A percentile compares a stretch with the other conserved stretches of the same genome.
Evolutionary conservation across 805 yeast species (phyloP).

Genomic region (Myxozyma kluyveri): DNA sequence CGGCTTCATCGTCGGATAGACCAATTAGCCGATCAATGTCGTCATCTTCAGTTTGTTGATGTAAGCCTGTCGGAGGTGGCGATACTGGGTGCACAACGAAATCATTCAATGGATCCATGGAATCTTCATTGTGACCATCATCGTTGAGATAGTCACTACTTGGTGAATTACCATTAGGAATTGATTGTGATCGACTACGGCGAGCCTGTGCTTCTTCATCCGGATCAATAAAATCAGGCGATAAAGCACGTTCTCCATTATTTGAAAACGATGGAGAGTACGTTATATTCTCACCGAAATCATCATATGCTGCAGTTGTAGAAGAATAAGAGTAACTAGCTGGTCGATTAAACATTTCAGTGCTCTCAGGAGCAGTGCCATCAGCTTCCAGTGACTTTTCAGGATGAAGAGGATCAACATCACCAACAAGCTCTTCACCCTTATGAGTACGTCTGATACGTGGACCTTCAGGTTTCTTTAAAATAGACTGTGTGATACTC

Average conservation of each 20-base stretch:
- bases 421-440: slow-evolving; percentile 80
- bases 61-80: neutral
- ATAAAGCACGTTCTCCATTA: neutral
- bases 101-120: neutral
- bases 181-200: neutral
- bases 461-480: slow-evolving; percentile 59
- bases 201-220: no score
- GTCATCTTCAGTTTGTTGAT: slow-evolving; percentile 15
- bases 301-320: neutral
- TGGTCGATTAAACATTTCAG: neutral
- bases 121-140: neutral
- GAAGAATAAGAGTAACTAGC: neutral
- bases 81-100: slow-evolving; percentile 1
- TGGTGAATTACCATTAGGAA: neutral
- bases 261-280: neutral
- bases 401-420: slow-evolving; percentile 40
- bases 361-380: neutral
- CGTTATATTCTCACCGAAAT: neutral
- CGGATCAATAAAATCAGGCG: neutral
- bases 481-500: slow-evolving; percentile 63
- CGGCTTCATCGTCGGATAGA: slow-evolving; percentile 27
- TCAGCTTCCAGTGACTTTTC: neutral
- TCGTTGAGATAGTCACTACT: neutral
- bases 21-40: slow-evolving; percentile 28
- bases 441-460: slow-evolving; percentile 77